Evolutionary conservation across 2,329 filamentous ascomycete genomes (phyloP).

Genomic region (Penicillium sp.): DNA sequence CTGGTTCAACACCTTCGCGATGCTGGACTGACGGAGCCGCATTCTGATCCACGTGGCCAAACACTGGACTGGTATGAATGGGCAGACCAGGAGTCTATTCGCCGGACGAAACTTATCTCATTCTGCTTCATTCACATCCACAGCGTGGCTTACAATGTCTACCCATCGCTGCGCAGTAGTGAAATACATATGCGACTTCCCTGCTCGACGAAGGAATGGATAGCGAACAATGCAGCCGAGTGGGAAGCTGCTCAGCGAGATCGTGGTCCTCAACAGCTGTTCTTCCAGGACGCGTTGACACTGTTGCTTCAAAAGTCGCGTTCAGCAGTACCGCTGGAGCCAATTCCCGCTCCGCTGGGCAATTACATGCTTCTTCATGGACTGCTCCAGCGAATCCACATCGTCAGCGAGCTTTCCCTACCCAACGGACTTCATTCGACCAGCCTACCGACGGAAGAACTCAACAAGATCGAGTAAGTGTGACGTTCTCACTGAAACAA

Average conservation of each 20-base stretch:
- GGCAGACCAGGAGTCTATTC: conserved; percentile 40
- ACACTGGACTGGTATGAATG: conserved; percentile 40
- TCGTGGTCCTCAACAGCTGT: conserved; percentile 33
- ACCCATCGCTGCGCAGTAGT: conserved; percentile 41
- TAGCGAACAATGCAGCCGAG: conserved; percentile 33
- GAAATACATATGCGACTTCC: conserved; percentile 43
- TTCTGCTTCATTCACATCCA: conserved; percentile 46
- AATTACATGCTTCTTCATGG: conserved; percentile 75
- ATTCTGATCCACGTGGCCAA: conserved; percentile 25
- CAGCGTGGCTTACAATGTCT: conserved; percentile 45
- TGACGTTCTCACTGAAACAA: not conserved
- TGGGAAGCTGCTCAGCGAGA: conserved; percentile 38
- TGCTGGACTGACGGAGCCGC: conserved; percentile 32
- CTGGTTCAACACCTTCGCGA: conserved; percentile 37
- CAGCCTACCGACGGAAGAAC: conserved; percentile 37
- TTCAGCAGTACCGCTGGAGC: conserved; percentile 31
- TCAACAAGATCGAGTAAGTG: conserved; percentile 40
- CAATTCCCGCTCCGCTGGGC: conserved; percentile 57
- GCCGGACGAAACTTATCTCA: conserved; percentile 42
- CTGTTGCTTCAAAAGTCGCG: conserved; percentile 37
- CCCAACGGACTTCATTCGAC: conserved; percentile 36
- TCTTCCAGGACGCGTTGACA: conserved; percentile 40
- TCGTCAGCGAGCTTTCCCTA: conserved; percentile 38
- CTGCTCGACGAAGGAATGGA: conserved; percentile 44
- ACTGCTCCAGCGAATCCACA: conserved; percentile 68